These are phyloP conservation scores for Chionographis japonica DNA, from an alignment of 106 monocot species.

Conservation along the genomic window DNA sequence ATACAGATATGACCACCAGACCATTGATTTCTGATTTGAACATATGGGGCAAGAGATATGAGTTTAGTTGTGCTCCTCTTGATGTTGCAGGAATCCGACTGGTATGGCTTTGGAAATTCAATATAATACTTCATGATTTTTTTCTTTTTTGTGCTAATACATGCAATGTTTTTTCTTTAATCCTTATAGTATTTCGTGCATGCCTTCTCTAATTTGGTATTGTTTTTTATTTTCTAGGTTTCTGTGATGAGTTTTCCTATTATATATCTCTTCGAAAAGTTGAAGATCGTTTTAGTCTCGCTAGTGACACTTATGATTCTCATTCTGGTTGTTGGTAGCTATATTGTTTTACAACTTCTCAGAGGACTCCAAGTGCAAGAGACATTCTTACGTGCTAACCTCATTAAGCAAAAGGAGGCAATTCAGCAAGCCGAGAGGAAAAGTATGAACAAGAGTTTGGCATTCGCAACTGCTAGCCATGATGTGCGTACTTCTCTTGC, in stretches of 20 bases:
- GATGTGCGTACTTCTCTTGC: constrained; percentile 69
- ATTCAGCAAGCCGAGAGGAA: constrained; percentile 88
- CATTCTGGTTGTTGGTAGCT: constrained; percentile 13
- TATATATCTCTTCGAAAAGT: constrained; percentile 4
- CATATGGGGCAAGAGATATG: neutral
- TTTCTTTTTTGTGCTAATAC: neutral
- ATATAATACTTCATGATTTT: neutral
- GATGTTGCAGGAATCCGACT: constrained; percentile 14
- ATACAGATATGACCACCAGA: neutral
- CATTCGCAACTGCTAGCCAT: constrained; percentile 83
- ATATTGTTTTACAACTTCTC: constrained; percentile 12
- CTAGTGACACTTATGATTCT: constrained; percentile 23
- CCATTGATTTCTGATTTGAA: neutral
- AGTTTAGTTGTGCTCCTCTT: constrained; percentile 1
- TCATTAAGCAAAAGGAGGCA: constrained; percentile 74
- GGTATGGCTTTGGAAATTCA: constrained; percentile 4
- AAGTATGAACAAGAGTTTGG: constrained; percentile 91
- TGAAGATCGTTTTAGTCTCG: constrained; percentile 10
- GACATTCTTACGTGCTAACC: constrained; percentile 19
- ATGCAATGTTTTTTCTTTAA: neutral
- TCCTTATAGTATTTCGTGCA: neutral
- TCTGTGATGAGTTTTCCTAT: constrained; percentile 12
- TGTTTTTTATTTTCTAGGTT: constrained; percentile 16
- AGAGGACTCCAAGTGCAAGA: constrained; percentile 22
- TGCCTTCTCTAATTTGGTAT: neutral